phyloP scores from a whole-genome alignment of 2,329 filamentous ascomycete species.

The Aspergillus floridensis region DNA sequence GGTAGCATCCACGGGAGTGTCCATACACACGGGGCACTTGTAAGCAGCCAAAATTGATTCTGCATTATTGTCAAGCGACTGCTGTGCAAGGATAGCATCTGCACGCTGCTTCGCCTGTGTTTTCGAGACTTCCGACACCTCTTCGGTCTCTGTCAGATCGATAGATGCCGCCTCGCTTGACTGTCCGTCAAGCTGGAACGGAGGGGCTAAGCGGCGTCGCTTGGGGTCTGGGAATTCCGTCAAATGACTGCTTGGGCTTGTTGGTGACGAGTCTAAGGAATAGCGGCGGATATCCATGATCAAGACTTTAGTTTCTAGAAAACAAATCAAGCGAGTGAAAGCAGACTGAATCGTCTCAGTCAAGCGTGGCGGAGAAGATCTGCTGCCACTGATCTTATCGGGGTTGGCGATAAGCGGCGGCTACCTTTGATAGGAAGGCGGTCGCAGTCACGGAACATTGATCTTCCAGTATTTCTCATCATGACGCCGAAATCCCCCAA shows the following conservation, averaged over 20 bases:
- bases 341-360: not conserved
- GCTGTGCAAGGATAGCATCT: constrained; percentile 51
- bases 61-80: constrained; percentile 28
- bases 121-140: constrained; percentile 41
- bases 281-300: not conserved
- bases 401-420: constrained; percentile 11
- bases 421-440: constrained; percentile 10
- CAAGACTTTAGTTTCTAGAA: not conserved
- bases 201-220: constrained; percentile 13
- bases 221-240: constrained; percentile 5
- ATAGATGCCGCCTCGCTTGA: constrained; percentile 32
- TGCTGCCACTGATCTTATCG: constrained; percentile 17
- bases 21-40: constrained; percentile 64
- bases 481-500: constrained; percentile 18
- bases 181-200: not conserved
- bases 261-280: not conserved
- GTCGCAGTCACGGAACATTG: constrained; percentile 11
- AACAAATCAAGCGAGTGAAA: not conserved
- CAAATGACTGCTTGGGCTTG: not conserved
- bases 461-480: constrained; percentile 12
- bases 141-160: constrained; percentile 50
- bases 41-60: constrained; percentile 47
- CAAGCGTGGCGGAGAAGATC: not conserved
- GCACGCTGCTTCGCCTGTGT: constrained; percentile 53
- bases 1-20: constrained; percentile 58